A percentile compares a stretch with the other conserved stretches of the same genome.
Conservation (phyloP, 768 basidiomycete genomes). For the Hemileccinum rubropunctum region DNA sequence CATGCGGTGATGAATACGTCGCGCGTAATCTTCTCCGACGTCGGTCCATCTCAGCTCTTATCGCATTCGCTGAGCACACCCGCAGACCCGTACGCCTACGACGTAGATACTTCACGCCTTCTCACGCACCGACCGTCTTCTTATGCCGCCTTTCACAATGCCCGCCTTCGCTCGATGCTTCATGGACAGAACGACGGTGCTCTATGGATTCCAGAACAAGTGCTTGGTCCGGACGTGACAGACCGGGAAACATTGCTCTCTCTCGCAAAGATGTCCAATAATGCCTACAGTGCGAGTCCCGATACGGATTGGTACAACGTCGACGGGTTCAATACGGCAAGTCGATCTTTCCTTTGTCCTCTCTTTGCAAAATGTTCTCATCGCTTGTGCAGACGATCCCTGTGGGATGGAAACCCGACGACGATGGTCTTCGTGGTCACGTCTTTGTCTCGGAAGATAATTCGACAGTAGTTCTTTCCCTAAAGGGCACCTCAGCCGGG, state of each 20-base stretch:
- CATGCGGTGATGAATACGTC: constrained; percentile 56
- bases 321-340: constrained; percentile 60
- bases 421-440: constrained; percentile 92
- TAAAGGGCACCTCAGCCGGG: constrained; percentile 90
- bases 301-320: constrained; percentile 72
- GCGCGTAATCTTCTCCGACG: constrained; percentile 57
- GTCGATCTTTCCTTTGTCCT: constrained; percentile 13
- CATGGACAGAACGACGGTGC: constrained; percentile 39
- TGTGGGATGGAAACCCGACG: constrained; percentile 86
- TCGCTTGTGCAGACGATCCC: constrained; percentile 50
- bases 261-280: constrained; percentile 87
- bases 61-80: constrained; percentile 23
- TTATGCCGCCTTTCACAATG: constrained; percentile 27
- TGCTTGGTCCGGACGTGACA: constrained; percentile 67
- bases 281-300: constrained; percentile 64
- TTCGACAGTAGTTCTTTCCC: constrained; percentile 78
- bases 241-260: constrained; percentile 69
- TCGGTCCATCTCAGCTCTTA: constrained; percentile 33
- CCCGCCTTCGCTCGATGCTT: constrained; percentile 38
- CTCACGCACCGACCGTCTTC: constrained; percentile 50
- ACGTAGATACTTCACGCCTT: constrained; percentile 39
- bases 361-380: background rate
- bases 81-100: constrained; percentile 35
- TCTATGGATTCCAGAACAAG: constrained; percentile 64
- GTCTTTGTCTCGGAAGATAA: constrained; percentile 84